Evolutionary conservation across 2,329 filamentous ascomycete species (phyloP), one percentile per base, ranked within the genome.

Genomic region (Elsinoe necatrix): DNA sequence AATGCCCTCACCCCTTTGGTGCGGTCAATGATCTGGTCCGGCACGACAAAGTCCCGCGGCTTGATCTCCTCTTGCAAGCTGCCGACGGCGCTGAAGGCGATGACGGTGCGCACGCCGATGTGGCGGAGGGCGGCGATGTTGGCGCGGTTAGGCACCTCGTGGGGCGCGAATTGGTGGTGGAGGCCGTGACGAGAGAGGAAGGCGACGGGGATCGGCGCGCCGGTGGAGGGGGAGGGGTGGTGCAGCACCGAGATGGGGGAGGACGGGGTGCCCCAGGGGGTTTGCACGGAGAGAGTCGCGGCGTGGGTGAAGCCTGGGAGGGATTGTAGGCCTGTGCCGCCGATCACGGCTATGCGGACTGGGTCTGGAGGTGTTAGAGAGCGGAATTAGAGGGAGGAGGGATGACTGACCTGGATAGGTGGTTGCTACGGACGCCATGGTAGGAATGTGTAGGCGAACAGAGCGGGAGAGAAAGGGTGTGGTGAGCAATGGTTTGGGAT

Each of bases 81-180:
- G 61, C 93, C 93, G 57, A 98, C 93, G 50, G 93, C 93, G 62
- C 86, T 92, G 77, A 98, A 98, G 61, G 92, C 90, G 68, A 98
- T 88, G 70, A 97, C 82, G 69, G 84, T 87, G 67, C 91, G 85
- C 45, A 97, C 93, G 63, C 93, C 93, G 60, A 98, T 79, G 65
- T 82, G 84, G 62, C 93, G 85, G 61, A 98, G 79, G n/a, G 93
- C 93, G n/a, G 93, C 92, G 67, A 98, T 95, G 77, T 97, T 98
- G 73, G 93, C 93, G 61, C 89, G 89, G 63, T 85, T 82, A 59
- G 91, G 90, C n/a, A 98, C 87, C 74, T 98, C 93, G 69, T 96
- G 91, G 0, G 93, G 93, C 4, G 91, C 89, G 63, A 87, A 80
- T 72, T 96, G 82, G 76, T 98, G 93, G 80, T 93, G 79, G 11